Evolutionary conservation across 2,329 filamentous ascomycete species (phyloP), one percentile per base, ranked within the genome.

Genomic region (Emericellopsis atlantica): DNA sequence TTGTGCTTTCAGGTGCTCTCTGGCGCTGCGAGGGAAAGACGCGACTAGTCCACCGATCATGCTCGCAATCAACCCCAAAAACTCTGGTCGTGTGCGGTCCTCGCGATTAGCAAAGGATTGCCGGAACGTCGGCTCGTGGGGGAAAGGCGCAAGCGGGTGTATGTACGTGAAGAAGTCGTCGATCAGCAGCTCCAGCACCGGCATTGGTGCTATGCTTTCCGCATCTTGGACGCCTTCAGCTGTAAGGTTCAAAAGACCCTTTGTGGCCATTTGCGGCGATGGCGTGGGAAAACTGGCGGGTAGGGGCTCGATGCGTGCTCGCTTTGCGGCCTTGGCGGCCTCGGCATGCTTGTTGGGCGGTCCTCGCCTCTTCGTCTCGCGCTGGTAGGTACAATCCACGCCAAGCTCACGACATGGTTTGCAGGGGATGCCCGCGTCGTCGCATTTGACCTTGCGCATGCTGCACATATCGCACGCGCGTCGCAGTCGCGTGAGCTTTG

Each of bases 131-230:
- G 82, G 81, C 54, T 88, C 81, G 56, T 89, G 84, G 0, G 84
- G 84, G 43, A 89, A 88, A 0, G 84, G 84, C 43, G 75, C 76
- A 8, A 89, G 69, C 2, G 84, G 84, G 50, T 88, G 81, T 40
- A 88, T 81, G 55, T 87, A 87, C 15, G 80, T 86, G 60, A 88
- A 89, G 68, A 85, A 89, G 61, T 89, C 84, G 55, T 88, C 81
- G 43, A 89, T 74, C 14, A 88, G 67, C 2, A 81, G 69, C 50
- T 81, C 72, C 40, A 89, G 63, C 10, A 81, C 76, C 7, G 75
- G 72, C 57, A 81, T 68, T 0, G 83, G 79, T 33, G 81, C 83
- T 45, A 89, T 87, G 2, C 74, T 67, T 53, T 89, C 84, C 37
- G 79, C 74, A 44, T 76, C 72, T 12, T 77, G 54, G n/a, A 59